A percentile compares a stretch with the other conserved stretches of the same genome.
phyloP scores from a whole-genome alignment of 495 filamentous ascomycete species.

The Penicillium ochrochloron region DNA sequence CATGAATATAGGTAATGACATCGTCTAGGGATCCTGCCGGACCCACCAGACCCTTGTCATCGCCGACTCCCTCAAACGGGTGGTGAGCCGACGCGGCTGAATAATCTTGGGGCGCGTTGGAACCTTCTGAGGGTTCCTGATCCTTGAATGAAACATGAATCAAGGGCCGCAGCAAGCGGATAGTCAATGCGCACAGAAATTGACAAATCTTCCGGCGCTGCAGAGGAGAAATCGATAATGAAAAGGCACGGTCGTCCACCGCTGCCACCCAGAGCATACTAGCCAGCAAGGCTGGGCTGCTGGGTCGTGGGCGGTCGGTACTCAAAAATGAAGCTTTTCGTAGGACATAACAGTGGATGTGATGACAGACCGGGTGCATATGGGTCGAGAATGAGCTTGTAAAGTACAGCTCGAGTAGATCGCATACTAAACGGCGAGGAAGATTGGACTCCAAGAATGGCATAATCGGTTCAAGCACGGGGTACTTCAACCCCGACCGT shows the following conservation, averaged over 20 bases:
- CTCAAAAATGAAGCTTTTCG: slow-evolving; percentile 88
- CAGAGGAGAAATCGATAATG: slow-evolving; percentile 81
- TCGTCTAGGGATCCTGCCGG: slow-evolving; percentile 75
- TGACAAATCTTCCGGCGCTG: slow-evolving; percentile 88
- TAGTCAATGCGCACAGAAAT: slow-evolving; percentile 85
- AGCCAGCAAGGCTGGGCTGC: slow-evolving; percentile 84
- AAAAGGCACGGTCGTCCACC: slow-evolving; percentile 87
- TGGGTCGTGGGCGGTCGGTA: slow-evolving; percentile 73
- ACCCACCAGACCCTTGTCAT: slow-evolving; percentile 76
- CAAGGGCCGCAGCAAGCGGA: slow-evolving; percentile 81
- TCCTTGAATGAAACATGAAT: slow-evolving; percentile 67
- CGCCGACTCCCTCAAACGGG: slow-evolving; percentile 66
- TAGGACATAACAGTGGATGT: slow-evolving; percentile 90
- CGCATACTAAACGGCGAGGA: slow-evolving; percentile 76
- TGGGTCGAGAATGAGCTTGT: slow-evolving; percentile 82
- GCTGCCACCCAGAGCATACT: slow-evolving; percentile 97
- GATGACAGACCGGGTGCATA: slow-evolving; percentile 88
- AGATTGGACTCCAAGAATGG: slow-evolving; percentile 76
- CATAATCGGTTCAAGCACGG: slow-evolving; percentile 81
- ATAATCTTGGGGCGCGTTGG: slow-evolving; percentile 36
- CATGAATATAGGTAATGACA: slow-evolving; percentile 56
- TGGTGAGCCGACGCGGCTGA: slow-evolving; percentile 43
- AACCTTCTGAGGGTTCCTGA: slow-evolving; percentile 36
- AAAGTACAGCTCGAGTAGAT: slow-evolving; percentile 87
- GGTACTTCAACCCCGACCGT: slow-evolving; percentile 66